Percentiles rank a stretch among this genome's conserved stretches.
These are phyloP conservation scores for Chlorencoelia australis DNA, from an alignment of 2,329 filamentous ascomycete genomes.

Conservation along the genomic window DNA sequence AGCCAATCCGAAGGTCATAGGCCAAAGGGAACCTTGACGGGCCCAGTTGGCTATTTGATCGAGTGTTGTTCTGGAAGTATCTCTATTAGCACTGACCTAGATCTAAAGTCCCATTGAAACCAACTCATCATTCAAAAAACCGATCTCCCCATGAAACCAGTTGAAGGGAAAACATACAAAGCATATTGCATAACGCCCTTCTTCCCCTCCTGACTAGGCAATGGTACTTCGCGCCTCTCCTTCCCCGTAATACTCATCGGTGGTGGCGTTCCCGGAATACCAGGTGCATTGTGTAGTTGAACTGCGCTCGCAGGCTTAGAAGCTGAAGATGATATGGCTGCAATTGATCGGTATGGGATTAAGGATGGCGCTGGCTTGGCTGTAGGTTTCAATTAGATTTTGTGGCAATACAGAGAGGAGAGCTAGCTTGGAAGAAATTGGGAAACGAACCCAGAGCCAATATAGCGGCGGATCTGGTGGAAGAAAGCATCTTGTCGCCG, in stretches of 20 bases:
- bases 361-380: conserved; percentile 56
- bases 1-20: conserved; percentile 79
- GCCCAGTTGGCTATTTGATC: conserved; percentile 78
- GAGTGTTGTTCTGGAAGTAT: conserved; percentile 52
- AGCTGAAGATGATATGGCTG: conserved; percentile 55
- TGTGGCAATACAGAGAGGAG: conserved; percentile 6
- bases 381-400: conserved; percentile 30
- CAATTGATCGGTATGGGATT: conserved; percentile 52
- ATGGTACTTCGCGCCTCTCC: conserved; percentile 59
- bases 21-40: conserved; percentile 76
- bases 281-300: conserved; percentile 43
- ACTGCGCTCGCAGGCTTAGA: conserved; percentile 51
- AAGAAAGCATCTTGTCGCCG: conserved; percentile 30
- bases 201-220: conserved; percentile 69
- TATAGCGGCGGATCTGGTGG: conserved; percentile 32
- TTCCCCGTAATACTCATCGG: conserved; percentile 39
- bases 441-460: conserved; percentile 32
- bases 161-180: conserved; percentile 50
- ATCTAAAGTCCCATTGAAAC: too few relatives aligned
- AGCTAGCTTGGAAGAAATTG: neutral
- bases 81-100: too few relatives aligned
- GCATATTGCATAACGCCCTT: conserved; percentile 79
- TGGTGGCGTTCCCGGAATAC: conserved; percentile 41
- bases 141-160: neutral
- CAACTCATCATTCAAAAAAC: neutral